A percentile compares a stretch with the other conserved stretches of the same genome.
These are phyloP conservation scores for Penicillium psychrosexuale DNA, from an alignment of 2,329 filamentous ascomycete genomes.

Conservation along the genomic window DNA sequence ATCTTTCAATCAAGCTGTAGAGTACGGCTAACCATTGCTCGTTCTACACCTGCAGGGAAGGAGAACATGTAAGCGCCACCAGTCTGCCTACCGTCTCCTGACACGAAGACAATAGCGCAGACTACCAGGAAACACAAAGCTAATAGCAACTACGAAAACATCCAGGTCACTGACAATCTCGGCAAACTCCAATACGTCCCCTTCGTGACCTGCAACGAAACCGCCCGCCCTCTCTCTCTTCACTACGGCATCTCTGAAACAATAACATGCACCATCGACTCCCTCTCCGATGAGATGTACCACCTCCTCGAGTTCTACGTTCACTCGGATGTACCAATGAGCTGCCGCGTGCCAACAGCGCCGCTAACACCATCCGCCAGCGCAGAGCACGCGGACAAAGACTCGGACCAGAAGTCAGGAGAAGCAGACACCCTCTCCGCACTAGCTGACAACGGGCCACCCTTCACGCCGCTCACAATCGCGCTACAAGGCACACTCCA, in stretches of 20 bases:
- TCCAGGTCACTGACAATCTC: slow-evolving; percentile 66
- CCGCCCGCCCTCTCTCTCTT: slow-evolving; percentile 74
- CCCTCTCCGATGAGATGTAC: slow-evolving; percentile 53
- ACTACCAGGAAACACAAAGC: neutral
- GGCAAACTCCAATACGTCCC: slow-evolving; percentile 89
- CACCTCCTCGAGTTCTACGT: slow-evolving; percentile 79
- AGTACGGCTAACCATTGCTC: slow-evolving; percentile 5
- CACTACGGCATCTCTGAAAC: slow-evolving; percentile 73
- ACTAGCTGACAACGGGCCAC: slow-evolving; percentile 29
- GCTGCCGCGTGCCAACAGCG: slow-evolving; percentile 81
- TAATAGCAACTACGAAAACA: slow-evolving; percentile 16
- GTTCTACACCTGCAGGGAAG: slow-evolving; percentile 14
- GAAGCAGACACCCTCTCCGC: slow-evolving; percentile 48
- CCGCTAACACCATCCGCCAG: slow-evolving; percentile 50
- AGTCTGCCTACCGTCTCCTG: slow-evolving; percentile 5
- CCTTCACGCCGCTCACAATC: slow-evolving; percentile 74
- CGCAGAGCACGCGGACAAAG: slow-evolving; percentile 29
- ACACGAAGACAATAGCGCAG: slow-evolving; percentile 2
- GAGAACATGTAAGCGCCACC: slow-evolving; percentile 25
- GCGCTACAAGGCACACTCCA: slow-evolving; percentile 87
- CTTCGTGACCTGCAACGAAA: slow-evolving; percentile 89
- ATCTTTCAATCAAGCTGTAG: neutral
- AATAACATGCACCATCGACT: slow-evolving; percentile 52
- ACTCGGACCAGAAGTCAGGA: slow-evolving; percentile 41
- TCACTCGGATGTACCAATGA: slow-evolving; percentile 89